Evolutionary conservation across 176 grass and related monocot species (phyloP).

Genomic region (Dendrocalamus sinicus): DNA sequence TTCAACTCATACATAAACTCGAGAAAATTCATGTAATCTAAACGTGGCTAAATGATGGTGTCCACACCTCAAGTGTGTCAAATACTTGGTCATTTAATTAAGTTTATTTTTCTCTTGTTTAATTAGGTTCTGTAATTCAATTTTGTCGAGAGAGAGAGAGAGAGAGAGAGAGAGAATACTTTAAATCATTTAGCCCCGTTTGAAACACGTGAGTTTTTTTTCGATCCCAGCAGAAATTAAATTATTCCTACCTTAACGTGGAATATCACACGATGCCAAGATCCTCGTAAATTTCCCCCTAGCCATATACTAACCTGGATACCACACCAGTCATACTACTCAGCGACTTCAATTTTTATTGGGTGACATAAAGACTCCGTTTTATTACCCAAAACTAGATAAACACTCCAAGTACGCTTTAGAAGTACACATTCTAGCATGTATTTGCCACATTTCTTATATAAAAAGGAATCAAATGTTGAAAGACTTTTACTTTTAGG

Average conservation of each 20-base stretch:
- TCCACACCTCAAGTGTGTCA: not conserved
- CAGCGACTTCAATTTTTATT: not conserved
- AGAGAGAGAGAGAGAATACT: not conserved
- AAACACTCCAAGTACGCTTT: not conserved
- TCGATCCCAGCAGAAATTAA: not conserved
- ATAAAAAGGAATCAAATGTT: not conserved
- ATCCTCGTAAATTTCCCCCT: not conserved
- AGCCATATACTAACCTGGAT: not conserved
- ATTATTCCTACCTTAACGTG: not conserved
- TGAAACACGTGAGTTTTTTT: not conserved
- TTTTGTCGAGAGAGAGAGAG: not conserved
- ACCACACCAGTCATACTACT: not conserved
- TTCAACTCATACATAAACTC: not conserved
- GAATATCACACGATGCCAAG: not conserved
- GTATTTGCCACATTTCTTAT: not conserved
- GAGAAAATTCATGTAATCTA: not conserved
- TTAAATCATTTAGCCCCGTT: not conserved
- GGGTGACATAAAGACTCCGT: not conserved
- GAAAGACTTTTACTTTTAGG: not conserved
- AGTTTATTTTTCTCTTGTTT: not conserved
- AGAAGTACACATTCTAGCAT: slow-evolving; percentile 18
- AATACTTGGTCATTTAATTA: not conserved
- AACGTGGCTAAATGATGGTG: not conserved
- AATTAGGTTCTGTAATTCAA: not conserved
- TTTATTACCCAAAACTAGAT: not conserved